Evolutionary conservation across 345 rosid species (phyloP).

Genomic region (Atalantia buxifolia): DNA sequence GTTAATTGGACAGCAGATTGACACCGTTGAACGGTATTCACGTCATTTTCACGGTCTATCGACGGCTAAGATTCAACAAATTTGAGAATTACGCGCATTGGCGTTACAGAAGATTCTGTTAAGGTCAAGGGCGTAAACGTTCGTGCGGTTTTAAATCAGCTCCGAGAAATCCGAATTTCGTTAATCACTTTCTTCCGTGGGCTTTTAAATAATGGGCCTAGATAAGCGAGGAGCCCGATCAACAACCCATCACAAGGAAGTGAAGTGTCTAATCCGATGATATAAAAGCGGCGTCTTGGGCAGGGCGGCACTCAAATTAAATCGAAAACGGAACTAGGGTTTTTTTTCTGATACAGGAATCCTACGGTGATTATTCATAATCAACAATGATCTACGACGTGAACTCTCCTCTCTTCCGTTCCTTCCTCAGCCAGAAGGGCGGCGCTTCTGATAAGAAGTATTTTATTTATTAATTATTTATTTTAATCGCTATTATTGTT

Average conservation of each 20-base stretch:
- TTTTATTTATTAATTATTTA: not conserved
- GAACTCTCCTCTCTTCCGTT: conserved; percentile 80
- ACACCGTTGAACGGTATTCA: not conserved
- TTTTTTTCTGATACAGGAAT: not conserved
- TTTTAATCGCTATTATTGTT: not conserved
- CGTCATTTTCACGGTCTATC: not conserved
- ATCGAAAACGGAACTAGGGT: conserved; percentile 12
- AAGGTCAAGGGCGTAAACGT: not conserved
- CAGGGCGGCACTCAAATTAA: not conserved
- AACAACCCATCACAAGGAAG: not conserved
- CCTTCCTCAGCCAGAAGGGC: conserved; percentile 96
- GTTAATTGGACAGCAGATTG: not conserved
- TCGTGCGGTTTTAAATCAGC: too few relatives aligned
- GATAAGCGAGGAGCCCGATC: not conserved
- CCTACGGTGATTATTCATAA: not conserved
- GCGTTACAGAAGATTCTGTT: not conserved
- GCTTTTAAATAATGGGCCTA: not conserved
- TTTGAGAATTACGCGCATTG: not conserved
- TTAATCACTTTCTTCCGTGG: not conserved
- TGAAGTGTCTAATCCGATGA: not conserved
- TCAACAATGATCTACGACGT: conserved; percentile 90
- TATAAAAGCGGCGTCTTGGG: not conserved
- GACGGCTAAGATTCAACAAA: not conserved
- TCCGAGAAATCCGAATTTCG: too few relatives aligned
- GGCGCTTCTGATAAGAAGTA: conserved; percentile 91